A percentile compares a stretch with the other conserved stretches of the same genome.
Conservation (phyloP, 176 grass and related monocot genomes). For the Juncus inflexus region DNA sequence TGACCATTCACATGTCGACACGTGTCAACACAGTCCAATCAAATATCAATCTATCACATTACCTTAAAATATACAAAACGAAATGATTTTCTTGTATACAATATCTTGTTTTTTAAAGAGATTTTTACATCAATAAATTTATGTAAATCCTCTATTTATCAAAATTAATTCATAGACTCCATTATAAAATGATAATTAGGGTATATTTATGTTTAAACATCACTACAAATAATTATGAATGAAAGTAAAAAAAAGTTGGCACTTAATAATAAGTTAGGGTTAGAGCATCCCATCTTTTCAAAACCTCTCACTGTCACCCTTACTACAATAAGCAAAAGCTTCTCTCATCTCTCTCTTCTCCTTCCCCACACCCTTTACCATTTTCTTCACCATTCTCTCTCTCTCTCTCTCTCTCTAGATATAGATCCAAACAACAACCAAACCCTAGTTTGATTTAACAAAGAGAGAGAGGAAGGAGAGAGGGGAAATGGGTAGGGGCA, state of each 20-base stretch:
- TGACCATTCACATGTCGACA: conserved; percentile 7
- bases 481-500: conserved; percentile 29
- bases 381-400: background rate
- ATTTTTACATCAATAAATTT: too few species aligned
- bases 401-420: background rate
- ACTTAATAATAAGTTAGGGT: conserved; percentile 22
- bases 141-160: too few species aligned
- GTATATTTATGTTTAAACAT: too few species aligned
- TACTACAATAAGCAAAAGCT: conserved; percentile 33
- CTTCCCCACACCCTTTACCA: background rate
- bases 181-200: too few species aligned
- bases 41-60: background rate
- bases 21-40: background rate
- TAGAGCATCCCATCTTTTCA: conserved; percentile 15
- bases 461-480: background rate
- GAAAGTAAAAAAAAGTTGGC: background rate
- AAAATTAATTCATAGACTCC: too few species aligned
- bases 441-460: background rate
- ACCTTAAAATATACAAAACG: background rate
- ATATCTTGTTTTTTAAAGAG: too few species aligned
- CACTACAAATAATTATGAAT: too few species aligned
- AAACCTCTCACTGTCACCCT: conserved; percentile 29
- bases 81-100: too few species aligned
- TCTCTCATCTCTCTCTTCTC: conserved; percentile 19
- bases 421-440: conserved; percentile 9